phyloP scores from a whole-genome alignment of 2,329 filamentous ascomycete species.

The Lecanicillium sp. region DNA sequence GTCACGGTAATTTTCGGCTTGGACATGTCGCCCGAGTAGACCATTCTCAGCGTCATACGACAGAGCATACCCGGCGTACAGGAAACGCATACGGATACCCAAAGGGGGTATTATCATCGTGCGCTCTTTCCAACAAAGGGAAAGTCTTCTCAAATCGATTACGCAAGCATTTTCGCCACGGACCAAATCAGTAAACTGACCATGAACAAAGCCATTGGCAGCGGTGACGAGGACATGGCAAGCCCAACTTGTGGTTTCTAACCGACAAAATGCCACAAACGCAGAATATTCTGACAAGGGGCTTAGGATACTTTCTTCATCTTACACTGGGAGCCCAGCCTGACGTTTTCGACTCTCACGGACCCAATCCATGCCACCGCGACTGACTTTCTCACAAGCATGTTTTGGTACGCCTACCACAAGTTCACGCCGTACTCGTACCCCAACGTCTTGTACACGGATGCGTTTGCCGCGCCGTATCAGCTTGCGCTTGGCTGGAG shows the following conservation, averaged over 20 bases:
- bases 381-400: constrained; percentile 1
- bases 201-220: background rate
- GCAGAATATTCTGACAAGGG: background rate
- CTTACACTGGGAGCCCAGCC: constrained; percentile 1
- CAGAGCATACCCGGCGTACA: constrained; percentile 1
- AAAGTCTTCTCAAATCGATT: background rate
- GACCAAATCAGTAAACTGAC: constrained; percentile 3
- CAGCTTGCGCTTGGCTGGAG: constrained; percentile 1
- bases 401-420: constrained; percentile 9
- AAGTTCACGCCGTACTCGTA: constrained; percentile 10
- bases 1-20: no score
- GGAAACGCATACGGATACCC: background rate
- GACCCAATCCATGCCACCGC: background rate
- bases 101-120: background rate
- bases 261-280: background rate
- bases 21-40: no score
- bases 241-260: background rate
- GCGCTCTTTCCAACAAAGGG: constrained; percentile 1
- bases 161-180: background rate
- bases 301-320: constrained; percentile 1
- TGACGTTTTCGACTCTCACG: background rate
- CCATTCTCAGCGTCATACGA: background rate
- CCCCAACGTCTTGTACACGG: constrained; percentile 10
- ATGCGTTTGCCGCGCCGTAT: constrained; percentile 7
- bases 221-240: background rate